phyloP scores from a whole-genome alignment of 163 green algal species.

The Chlamydomonas reinhardtii region DNA sequence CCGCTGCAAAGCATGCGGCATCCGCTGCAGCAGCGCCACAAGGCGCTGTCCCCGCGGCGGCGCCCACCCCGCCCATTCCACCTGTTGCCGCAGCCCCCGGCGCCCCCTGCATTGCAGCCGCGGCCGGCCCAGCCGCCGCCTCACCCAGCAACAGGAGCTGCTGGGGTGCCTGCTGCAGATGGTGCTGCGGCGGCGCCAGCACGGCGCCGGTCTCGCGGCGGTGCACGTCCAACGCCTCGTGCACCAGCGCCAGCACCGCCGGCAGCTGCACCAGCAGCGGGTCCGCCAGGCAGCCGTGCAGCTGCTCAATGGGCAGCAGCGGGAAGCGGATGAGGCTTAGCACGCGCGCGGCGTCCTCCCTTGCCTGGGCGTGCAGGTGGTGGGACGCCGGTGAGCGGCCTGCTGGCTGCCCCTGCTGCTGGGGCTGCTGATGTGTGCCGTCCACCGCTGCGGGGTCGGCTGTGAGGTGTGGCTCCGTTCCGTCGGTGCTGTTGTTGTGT shows the following conservation, averaged over 20 bases:
- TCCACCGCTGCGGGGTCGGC: no score
- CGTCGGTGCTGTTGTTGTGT: no score
- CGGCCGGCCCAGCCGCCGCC: not conserved
- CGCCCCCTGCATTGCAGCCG: not conserved
- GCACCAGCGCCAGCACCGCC: conserved; percentile 20
- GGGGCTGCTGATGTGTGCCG: not conserved
- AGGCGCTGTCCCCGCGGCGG: no score
- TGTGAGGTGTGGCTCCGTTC: no score
- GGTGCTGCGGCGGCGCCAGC: not conserved
- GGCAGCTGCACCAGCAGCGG: conserved; percentile 53
- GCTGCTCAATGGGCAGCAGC: conserved; percentile 44
- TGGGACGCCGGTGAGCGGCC: not conserved
- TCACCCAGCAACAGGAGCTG: not conserved
- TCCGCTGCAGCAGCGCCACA: not conserved
- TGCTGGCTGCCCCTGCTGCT: not conserved
- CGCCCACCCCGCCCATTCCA: not conserved
- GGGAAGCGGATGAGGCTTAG: conserved; percentile 43
- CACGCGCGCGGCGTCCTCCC: conserved; percentile 20
- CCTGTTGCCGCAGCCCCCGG: not conserved
- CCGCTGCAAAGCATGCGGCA: not conserved
- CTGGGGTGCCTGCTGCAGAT: not conserved
- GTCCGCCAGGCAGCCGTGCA: conserved; percentile 47
- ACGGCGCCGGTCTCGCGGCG: not conserved
- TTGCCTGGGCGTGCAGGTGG: not conserved
- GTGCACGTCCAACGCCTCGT: conserved; percentile 27